Evolutionary conservation across 495 filamentous ascomycete genomes (phyloP).

Genomic region (Margaritispora aquatica): DNA sequence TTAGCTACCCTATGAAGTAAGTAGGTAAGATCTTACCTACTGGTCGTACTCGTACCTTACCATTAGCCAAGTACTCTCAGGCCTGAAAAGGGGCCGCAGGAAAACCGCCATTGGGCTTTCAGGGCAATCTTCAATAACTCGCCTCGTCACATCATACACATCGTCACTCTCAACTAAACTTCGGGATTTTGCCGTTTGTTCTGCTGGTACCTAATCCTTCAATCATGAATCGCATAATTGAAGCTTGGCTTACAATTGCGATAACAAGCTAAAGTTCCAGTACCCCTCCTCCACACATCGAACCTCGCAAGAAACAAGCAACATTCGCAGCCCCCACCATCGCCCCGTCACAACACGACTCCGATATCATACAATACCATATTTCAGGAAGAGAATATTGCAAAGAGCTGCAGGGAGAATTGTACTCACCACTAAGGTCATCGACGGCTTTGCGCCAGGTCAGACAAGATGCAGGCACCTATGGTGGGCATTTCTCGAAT

Average conservation of each 20-base stretch:
- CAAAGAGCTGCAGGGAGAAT: not conserved
- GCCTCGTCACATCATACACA: conserved; percentile 2
- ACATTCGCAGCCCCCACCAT: conserved; percentile 1
- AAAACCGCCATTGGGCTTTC: conserved; percentile 7
- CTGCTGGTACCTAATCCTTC: not conserved
- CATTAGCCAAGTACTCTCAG: conserved; percentile 3
- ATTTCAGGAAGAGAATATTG: not conserved
- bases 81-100: conserved; percentile 10
- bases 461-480: conserved; percentile 50
- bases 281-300: conserved; percentile 5
- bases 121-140: conserved; percentile 1
- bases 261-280: conserved; percentile 11
- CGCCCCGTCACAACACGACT: conserved; percentile 3
- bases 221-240: conserved; percentile 11
- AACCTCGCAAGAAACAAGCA: not conserved
- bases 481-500: conserved; percentile 58
- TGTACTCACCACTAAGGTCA: not conserved
- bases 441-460: conserved; percentile 18
- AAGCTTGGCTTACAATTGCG: not conserved
- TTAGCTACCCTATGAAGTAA: too few species aligned
- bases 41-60: too few species aligned
- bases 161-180: not conserved
- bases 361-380: not conserved
- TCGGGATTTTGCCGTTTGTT: not conserved
- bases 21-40: too few species aligned